These are phyloP conservation scores for Rusavskia elegans DNA, from an alignment of 495 filamentous ascomycete genomes.

Conservation along the genomic window DNA sequence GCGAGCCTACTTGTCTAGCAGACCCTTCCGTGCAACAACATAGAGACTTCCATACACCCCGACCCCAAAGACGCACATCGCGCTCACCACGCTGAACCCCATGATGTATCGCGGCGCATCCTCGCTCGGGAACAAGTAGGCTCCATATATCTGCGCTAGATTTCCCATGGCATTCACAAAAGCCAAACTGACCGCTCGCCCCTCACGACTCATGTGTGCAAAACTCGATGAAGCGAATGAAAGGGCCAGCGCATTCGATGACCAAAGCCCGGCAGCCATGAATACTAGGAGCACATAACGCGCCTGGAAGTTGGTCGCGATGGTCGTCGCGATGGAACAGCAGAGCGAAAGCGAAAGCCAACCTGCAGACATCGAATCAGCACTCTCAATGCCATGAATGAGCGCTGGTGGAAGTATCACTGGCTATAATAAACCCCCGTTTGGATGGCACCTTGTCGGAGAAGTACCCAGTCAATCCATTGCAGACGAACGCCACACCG, in stretches of 20 bases:
- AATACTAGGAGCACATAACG: constrained; percentile 37
- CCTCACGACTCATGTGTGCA: constrained; percentile 22
- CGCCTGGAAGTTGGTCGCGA: constrained; percentile 27
- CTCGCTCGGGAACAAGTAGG: constrained; percentile 18
- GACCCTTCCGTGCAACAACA: constrained; percentile 3
- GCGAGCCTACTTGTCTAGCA: neutral
- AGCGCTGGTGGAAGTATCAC: neutral
- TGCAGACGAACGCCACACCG: constrained; percentile 25
- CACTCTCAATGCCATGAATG: neutral
- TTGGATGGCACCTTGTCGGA: constrained; percentile 18
- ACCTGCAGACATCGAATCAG: constrained; percentile 5
- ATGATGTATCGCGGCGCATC: constrained; percentile 23
- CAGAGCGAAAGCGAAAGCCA: constrained; percentile 25
- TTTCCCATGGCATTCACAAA: constrained; percentile 35
- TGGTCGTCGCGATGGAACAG: constrained; percentile 26
- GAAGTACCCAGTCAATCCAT: constrained; percentile 19
- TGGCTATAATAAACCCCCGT: constrained; percentile 15
- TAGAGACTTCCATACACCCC: constrained; percentile 17
- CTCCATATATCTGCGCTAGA: constrained; percentile 34
- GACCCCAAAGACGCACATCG: constrained; percentile 24
- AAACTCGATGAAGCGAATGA: constrained; percentile 29
- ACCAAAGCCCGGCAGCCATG: constrained; percentile 33
- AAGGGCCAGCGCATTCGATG: constrained; percentile 26
- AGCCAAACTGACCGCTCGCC: constrained; percentile 29
- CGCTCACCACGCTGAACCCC: constrained; percentile 25